Evolutionary conservation across 2,329 filamentous ascomycete genomes (phyloP).

Genomic region (Talaromyces sp.): DNA sequence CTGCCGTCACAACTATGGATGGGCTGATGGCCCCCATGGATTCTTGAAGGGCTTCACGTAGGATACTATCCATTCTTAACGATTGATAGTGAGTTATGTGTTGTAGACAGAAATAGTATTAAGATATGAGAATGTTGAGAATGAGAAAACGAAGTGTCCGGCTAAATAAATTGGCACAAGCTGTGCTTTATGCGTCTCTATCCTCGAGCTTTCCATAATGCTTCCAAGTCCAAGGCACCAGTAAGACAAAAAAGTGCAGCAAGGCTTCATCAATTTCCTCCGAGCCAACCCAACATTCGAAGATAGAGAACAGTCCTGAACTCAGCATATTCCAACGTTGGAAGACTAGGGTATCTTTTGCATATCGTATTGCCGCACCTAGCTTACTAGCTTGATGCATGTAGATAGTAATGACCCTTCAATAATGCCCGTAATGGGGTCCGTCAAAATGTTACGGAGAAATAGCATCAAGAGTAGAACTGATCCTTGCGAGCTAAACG

Average conservation of each 20-base stretch:
- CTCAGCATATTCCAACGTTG: not conserved
- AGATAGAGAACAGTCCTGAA: not conserved
- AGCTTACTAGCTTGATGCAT: not conserved
- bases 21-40: not conserved
- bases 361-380: not conserved
- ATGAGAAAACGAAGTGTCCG: not conserved
- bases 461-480: not conserved
- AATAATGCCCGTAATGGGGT: not conserved
- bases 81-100: not conserved
- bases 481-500: not conserved
- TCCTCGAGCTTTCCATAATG: not conserved
- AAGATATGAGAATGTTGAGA: not conserved
- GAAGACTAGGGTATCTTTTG: not conserved
- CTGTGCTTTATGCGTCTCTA: not conserved
- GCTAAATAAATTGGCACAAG: not conserved
- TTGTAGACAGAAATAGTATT: not conserved
- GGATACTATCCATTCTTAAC: not conserved
- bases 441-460: not conserved
- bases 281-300: not conserved
- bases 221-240: not conserved
- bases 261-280: not conserved
- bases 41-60: not conserved
- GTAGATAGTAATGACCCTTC: not conserved
- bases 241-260: not conserved
- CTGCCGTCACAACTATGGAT: conserved; percentile 9